Percentiles rank a stretch among this genome's conserved stretches.
Evolutionary conservation across 1,284 basidiomycete species (phyloP).

Genomic region (Moesziomyces parantarcticus): DNA sequence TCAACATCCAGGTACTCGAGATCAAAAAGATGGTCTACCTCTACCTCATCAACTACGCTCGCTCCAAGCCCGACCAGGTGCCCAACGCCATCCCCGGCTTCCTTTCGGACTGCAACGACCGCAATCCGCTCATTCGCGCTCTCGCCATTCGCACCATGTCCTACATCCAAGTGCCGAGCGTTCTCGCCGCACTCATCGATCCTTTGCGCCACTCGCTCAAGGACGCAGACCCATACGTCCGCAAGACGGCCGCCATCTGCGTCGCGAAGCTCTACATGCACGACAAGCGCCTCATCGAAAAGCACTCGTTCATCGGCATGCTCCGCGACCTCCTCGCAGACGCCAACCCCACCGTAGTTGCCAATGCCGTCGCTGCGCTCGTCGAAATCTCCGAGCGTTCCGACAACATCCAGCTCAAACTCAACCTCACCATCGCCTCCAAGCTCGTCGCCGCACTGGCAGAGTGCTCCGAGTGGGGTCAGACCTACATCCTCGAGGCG

Average conservation of each 20-base stretch:
- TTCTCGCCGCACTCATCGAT: conserved; percentile 80
- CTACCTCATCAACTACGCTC: conserved; percentile 90
- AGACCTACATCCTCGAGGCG: conserved; percentile 97
- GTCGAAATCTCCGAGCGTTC: conserved; percentile 89
- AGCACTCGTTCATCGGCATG: conserved; percentile 83
- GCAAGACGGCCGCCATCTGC: conserved; percentile 91
- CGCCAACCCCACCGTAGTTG: conserved; percentile 90
- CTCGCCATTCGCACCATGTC: conserved; percentile 95
- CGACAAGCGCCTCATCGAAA: conserved; percentile 84
- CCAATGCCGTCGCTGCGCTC: conserved; percentile 92
- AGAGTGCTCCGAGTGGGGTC: conserved; percentile 97
- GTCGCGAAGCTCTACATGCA: conserved; percentile 90
- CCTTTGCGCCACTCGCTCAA: conserved; percentile 87
- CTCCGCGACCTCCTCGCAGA: conserved; percentile 90
- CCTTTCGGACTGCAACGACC: conserved; percentile 89
- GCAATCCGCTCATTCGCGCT: conserved; percentile 89
- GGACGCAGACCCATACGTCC: conserved; percentile 92
- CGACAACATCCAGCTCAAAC: conserved; percentile 83
- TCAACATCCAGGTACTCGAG: conserved; percentile 88
- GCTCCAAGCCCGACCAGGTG: conserved; percentile 86
- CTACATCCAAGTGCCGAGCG: conserved; percentile 76
- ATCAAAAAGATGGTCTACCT: conserved; percentile 87
- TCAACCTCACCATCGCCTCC: conserved; percentile 83
- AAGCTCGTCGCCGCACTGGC: conserved; percentile 84
- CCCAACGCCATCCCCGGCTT: conserved; percentile 88